phyloP scores from a whole-genome alignment of 345 rosid genomes.

The Gossypium sturtianum region DNA sequence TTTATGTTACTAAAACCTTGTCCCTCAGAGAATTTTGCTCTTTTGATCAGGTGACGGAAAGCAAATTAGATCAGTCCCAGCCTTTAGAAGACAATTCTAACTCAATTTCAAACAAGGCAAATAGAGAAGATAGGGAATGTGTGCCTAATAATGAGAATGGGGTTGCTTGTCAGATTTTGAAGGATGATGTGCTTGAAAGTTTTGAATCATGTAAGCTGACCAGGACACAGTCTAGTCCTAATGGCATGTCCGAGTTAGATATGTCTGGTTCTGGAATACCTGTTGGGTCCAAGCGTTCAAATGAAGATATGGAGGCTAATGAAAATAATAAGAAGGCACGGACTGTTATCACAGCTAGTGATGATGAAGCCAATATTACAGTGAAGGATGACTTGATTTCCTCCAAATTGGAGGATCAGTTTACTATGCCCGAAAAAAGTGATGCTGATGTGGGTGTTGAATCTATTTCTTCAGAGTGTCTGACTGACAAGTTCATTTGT shows the following conservation, averaged over 20 bases:
- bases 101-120: conserved; percentile 13
- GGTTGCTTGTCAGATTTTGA: conserved; percentile 17
- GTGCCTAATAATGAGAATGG: conserved; percentile 16
- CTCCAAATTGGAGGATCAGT: conserved; percentile 26
- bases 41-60: conserved; percentile 26
- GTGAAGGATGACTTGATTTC: conserved; percentile 24
- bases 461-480: conserved; percentile 24
- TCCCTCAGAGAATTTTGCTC: conserved; percentile 15
- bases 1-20: conserved; percentile 19
- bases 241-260: conserved; percentile 35
- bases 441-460: conserved; percentile 15
- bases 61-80: conserved; percentile 23
- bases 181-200: conserved; percentile 26
- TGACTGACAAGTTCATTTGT: conserved; percentile 46
- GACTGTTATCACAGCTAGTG: conserved; percentile 30
- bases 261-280: conserved; percentile 24
- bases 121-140: conserved; percentile 23
- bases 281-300: conserved; percentile 35
- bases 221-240: conserved; percentile 21
- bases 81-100: conserved; percentile 22
- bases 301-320: conserved; percentile 33
- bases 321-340: conserved; percentile 39
- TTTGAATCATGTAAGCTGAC: conserved; percentile 18
- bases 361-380: conserved; percentile 34
- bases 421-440: conserved; percentile 21